Conservation (phyloP, 1,284 basidiomycete species). For the Moniliella sp. region DNA sequence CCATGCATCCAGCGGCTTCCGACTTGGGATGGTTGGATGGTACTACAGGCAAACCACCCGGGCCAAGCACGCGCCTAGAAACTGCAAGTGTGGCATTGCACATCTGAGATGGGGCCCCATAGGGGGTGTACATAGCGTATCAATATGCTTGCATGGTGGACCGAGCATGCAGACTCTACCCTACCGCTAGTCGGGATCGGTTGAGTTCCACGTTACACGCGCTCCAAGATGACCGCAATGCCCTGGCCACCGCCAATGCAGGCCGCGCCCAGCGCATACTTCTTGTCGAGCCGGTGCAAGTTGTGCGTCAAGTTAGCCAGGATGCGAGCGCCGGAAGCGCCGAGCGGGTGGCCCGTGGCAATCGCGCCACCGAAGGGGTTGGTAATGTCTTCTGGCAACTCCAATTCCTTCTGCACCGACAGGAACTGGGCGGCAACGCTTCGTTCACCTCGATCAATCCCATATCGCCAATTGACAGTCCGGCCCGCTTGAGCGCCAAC, state of each 20-base stretch:
- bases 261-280: constrained; percentile 40
- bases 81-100: too few relatives aligned
- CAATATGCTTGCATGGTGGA: too few relatives aligned
- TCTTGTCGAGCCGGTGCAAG: constrained; percentile 39
- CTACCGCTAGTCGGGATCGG: too few relatives aligned
- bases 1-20: too few relatives aligned
- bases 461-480: constrained; percentile 37
- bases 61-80: too few relatives aligned
- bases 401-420: constrained; percentile 68
- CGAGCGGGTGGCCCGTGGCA: constrained; percentile 42
- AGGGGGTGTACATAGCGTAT: too few relatives aligned
- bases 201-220: too few relatives aligned
- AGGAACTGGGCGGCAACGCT: constrained; percentile 81
- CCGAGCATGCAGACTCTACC: too few relatives aligned
- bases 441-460: constrained; percentile 43
- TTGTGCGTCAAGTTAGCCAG: constrained; percentile 40
- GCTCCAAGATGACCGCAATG: constrained; percentile 36
- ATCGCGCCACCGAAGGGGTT: constrained; percentile 40
- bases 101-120: too few relatives aligned
- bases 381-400: constrained; percentile 43
- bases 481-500: constrained; percentile 34
- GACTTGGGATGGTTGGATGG: too few relatives aligned
- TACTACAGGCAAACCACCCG: too few relatives aligned
- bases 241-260: constrained; percentile 41
- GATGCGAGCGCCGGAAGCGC: constrained; percentile 40